Base-by-base conservation (phyloP, 2,329 filamentous ascomycete genomes). In the Cyphellophora europaea region DNA sequence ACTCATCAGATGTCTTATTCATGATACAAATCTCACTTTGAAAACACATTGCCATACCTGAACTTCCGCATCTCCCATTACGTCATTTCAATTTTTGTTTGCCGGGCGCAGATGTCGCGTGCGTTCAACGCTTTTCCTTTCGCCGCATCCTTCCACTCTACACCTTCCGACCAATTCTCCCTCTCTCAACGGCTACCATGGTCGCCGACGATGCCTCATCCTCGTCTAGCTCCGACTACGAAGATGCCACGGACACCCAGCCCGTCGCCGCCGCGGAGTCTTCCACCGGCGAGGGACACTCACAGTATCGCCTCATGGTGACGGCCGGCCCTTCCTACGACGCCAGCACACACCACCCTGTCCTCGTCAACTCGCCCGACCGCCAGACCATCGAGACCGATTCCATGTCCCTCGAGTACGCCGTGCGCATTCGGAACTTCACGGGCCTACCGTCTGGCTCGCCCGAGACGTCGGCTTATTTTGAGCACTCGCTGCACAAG, bases 241-340 rank as follows among this genome's bases (percentile, higher is more conserved):
- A 30, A 27, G 37, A 42, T n/a, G 21, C 21, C 21, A 8, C 14
- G 6, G 30, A 32, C 30, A 29, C 27, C 6, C 27, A 12, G 27
- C 27, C 27, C 11, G 17, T 15, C 17, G 30, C 13, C 17, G 30
- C 12, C 11, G 30, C 18, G 15, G 29, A 19, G 31, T 36, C 5
- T 21, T 32, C 4, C 30, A 38, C 12, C 21, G 21, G n/a, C 21
- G n/a, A 25, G n/a, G 8, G 8, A 25, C 32, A 47, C 37, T 32
- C 19, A 11, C 32, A 44, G 47, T 94, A 91, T 58, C 71, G 84
- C 33, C 71, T 96, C 42, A 75, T 74, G 47, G 79, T 95, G 36
- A 93, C 86, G 0, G 85, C 85, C 1, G 89, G 89, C 2, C 69
- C 82, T 2, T 66, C 67, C 44, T 93, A 95, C 61, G 76, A 91